A percentile compares a stretch with the other conserved stretches of the same genome.
Conservation (phyloP, 352 stramenopile species). For the Globisporangium mamillatum region DNA sequence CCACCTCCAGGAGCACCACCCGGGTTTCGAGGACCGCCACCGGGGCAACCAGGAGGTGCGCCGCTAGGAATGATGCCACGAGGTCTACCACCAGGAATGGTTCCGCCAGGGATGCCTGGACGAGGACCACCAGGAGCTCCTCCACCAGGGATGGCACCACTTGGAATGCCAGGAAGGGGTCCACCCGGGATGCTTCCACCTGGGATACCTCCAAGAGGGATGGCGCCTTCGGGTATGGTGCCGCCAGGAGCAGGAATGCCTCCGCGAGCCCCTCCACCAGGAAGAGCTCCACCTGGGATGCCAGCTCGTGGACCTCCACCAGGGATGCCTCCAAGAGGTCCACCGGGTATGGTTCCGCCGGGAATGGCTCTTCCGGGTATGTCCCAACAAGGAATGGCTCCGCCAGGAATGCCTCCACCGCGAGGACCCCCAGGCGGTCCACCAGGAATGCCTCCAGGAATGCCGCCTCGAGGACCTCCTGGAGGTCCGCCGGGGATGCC, state of each 20-base stretch:
- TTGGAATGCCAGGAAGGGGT: conserved; percentile 13
- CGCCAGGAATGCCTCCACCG: conserved; percentile 13
- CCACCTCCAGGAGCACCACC: conserved; percentile 17
- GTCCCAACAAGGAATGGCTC: conserved; percentile 16
- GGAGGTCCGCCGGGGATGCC: conserved; percentile 20
- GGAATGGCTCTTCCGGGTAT: conserved; percentile 3
- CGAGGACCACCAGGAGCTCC: background rate
- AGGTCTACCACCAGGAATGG: conserved; percentile 7
- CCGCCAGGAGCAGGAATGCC: conserved; percentile 4
- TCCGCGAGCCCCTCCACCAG: conserved; percentile 13
- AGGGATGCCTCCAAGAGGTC: background rate
- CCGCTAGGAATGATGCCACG: conserved; percentile 8
- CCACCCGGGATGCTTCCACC: conserved; percentile 11
- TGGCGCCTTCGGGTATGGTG: background rate
- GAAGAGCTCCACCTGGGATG: conserved; percentile 9
- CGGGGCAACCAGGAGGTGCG: conserved; percentile 26
- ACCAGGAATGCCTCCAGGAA: conserved; percentile 19
- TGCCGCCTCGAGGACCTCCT: conserved; percentile 21
- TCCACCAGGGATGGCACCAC: conserved; percentile 1
- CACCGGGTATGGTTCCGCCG: conserved; percentile 11
- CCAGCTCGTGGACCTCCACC: conserved; percentile 9
- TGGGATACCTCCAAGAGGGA: conserved; percentile 10
- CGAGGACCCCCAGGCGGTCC: conserved; percentile 17
- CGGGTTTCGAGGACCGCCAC: conserved; percentile 33
- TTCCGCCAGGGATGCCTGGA: background rate